Percentiles rank a stretch among this genome's conserved stretches.
phyloP scores from a whole-genome alignment of 768 basidiomycete species.

The Botryobasidium botryosum region DNA sequence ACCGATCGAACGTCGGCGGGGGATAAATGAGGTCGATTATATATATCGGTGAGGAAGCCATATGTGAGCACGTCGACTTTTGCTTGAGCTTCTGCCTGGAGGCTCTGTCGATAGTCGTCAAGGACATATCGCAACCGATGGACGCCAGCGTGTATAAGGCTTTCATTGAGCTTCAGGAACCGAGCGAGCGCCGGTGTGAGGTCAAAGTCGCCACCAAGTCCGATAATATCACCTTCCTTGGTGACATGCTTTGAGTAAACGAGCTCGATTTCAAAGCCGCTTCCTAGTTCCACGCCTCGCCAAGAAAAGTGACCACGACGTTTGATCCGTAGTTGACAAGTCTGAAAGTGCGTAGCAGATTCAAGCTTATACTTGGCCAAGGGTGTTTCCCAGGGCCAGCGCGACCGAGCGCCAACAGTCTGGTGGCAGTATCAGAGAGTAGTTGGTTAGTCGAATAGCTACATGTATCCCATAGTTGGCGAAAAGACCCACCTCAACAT shows the following conservation, averaged over 20 bases:
- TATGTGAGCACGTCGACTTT: slow-evolving; percentile 44
- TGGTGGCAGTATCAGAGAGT: no score
- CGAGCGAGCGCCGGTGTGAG: slow-evolving; percentile 43
- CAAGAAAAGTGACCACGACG: slow-evolving; percentile 35
- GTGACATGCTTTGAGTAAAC: slow-evolving; percentile 35
- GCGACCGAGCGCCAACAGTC: no score
- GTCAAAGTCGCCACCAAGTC: slow-evolving; percentile 47
- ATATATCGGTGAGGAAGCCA: slow-evolving; percentile 42
- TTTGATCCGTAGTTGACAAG: slow-evolving; percentile 30
- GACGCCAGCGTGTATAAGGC: slow-evolving; percentile 29
- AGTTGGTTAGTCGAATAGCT: no score
- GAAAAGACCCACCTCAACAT: slow-evolving; percentile 29
- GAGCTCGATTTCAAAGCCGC: slow-evolving; percentile 48
- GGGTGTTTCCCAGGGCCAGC: slow-evolving; percentile 19
- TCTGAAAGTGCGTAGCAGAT: slow-evolving; percentile 29
- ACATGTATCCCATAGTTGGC: no score
- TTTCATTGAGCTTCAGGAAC: slow-evolving; percentile 41
- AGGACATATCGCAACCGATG: slow-evolving; percentile 31
- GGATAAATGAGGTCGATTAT: slow-evolving; percentile 37
- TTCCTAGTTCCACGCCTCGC: slow-evolving; percentile 40
- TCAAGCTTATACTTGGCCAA: slow-evolving; percentile 42
- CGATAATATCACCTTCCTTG: slow-evolving; percentile 36
- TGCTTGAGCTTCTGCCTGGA: slow-evolving; percentile 29
- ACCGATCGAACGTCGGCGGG: no score
- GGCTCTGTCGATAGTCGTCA: slow-evolving; percentile 33